Evolutionary conservation across 805 yeast species (phyloP).

Genomic region (Hanseniaspora occidentalis): DNA sequence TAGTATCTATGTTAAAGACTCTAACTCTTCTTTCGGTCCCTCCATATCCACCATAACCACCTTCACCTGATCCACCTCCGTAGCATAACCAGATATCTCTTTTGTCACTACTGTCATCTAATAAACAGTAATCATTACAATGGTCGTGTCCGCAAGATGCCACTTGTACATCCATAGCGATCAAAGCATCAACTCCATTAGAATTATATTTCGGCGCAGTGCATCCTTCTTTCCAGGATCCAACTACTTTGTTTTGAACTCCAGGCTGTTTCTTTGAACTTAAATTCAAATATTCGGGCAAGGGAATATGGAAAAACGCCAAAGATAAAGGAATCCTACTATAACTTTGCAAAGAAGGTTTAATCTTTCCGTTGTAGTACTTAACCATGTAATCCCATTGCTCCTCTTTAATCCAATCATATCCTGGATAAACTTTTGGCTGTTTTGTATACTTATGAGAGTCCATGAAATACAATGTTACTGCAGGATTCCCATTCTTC

Average conservation of each 20-base stretch:
- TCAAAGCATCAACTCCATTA: constrained; percentile 47
- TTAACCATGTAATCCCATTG: constrained; percentile 50
- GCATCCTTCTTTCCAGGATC: constrained; percentile 55
- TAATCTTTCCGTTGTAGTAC: constrained; percentile 21
- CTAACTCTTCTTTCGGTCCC: constrained; percentile 75
- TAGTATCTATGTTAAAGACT: constrained; percentile 50
- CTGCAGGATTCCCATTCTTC: constrained; percentile 28
- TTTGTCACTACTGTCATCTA: constrained; percentile 29
- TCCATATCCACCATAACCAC: constrained; percentile 92
- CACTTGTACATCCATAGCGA: constrained; percentile 58
- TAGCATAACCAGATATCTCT: constrained; percentile 70
- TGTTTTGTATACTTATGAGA: constrained; percentile 63
- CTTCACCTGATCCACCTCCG: constrained; percentile 91
- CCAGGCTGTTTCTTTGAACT: constrained; percentile 20
- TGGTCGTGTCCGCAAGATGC: constrained; percentile 91
- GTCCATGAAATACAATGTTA: constrained; percentile 67
- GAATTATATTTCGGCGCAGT: constrained; percentile 69
- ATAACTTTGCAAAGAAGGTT: constrained; percentile 27
- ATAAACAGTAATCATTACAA: constrained; percentile 79
- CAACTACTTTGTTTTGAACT: constrained; percentile 33
- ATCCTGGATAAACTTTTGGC: constrained; percentile 62
- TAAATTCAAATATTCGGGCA: constrained; percentile 64
- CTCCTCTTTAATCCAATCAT: constrained; percentile 69
- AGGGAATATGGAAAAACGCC: constrained; percentile 92
- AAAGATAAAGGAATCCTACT: constrained; percentile 33